These are phyloP conservation scores for Ogataea degrootiae DNA, from an alignment of 805 yeast genomes.

Conservation along the genomic window DNA sequence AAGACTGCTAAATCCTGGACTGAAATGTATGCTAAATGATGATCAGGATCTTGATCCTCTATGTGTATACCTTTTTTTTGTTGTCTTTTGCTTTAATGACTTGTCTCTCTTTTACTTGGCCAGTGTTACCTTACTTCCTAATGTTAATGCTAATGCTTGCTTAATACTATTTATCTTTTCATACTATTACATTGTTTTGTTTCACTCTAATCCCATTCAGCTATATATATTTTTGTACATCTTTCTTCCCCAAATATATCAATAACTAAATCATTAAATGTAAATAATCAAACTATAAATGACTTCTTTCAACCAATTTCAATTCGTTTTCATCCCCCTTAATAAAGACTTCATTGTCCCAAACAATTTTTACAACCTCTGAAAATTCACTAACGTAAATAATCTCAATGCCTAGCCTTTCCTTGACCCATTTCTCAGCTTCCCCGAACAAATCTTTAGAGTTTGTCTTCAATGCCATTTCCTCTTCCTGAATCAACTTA, in stretches of 20 bases:
- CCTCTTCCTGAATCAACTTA: conserved; percentile 25
- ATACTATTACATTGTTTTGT: not conserved
- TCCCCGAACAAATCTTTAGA: conserved; percentile 24
- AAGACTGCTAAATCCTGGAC: conserved; percentile 80
- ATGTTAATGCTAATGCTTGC: not conserved
- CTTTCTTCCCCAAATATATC: not conserved
- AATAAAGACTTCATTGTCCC: conserved; percentile 47
- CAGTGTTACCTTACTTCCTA: not conserved
- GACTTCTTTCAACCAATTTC: conserved; percentile 11
- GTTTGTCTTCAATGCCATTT: conserved; percentile 13
- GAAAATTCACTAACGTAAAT: conserved; percentile 70
- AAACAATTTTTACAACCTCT: conserved; percentile 69
- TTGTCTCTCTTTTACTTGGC: not conserved
- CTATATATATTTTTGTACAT: too few species aligned
- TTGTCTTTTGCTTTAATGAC: not conserved
- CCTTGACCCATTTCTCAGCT: conserved; percentile 46
- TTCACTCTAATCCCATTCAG: not conserved
- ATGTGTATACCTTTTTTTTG: not conserved
- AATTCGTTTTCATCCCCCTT: conserved; percentile 3
- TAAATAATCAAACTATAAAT: conserved; percentile 4
- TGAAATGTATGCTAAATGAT: conserved; percentile 43
- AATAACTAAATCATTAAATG: not conserved
- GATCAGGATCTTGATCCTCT: not conserved
- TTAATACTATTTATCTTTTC: not conserved
- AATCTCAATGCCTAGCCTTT: conserved; percentile 55